Evolutionary conservation across 306 rosid genomes (phyloP), one percentile per base, ranked within the genome.

Genomic region (Fagus sylvatica): DNA sequence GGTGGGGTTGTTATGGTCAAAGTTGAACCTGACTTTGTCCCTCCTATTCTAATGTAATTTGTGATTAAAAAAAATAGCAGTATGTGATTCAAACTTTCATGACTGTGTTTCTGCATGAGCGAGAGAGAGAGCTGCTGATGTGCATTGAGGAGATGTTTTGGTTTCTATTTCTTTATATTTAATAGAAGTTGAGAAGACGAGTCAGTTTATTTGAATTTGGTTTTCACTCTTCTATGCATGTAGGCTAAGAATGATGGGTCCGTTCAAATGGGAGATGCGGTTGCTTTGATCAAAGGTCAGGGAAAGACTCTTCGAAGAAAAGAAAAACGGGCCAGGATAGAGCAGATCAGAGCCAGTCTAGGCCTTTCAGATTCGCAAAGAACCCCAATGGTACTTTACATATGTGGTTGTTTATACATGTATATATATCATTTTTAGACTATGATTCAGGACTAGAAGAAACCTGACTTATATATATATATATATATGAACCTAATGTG

Each of bases 281-380:
- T 95, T 87, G 97, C 97, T 78, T 77, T 95, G 82, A 91, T 95
- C 78, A 95, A 91, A 85, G 98, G 98, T 8, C 89, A 59, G 76
- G 93, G 89, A 39, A 92, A 69, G 82, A 91, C 43, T 82, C 85
- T 95, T 49, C 92, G 94, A 28, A 92, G 98, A 84, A 92, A 95
- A 87, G 98, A 93, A 84, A 92, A 96, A 78, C 91, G 93, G 85
- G 91, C 90, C 17, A 88, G 98, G 84, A 91, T 95, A 79, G 97
- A 95, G 79, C 98, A 92, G 88, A 95, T 95, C 78, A 87, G 97
- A 89, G 98, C 98, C 72, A 95, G 96, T 82, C 98, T 95, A 51
- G 98, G 98, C 53, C 94, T 95, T 90, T 95, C 98, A 22, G 98
- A 95, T 83, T 91, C 97, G 1, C 97, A 95, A 84, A 92, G 98